Conservation (phyloP, 148 eudicot species). For the Camellia lanceoleosa region DNA sequence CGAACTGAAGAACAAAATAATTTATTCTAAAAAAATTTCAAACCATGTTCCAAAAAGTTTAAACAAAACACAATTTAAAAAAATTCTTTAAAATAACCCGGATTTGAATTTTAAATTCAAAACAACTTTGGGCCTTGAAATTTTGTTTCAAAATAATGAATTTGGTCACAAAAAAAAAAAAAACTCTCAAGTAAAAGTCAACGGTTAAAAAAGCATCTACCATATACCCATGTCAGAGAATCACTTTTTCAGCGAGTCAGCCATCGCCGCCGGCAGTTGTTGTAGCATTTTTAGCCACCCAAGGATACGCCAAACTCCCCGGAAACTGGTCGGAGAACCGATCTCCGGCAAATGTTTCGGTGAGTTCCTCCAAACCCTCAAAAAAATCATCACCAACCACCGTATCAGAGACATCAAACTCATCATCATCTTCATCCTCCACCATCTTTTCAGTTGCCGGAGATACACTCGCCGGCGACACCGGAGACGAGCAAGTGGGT, state of each 20-base stretch:
- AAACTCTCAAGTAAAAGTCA: background rate
- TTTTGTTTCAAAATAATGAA: too few relatives aligned
- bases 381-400: conserved; percentile 65
- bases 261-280: conserved; percentile 59
- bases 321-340: conserved; percentile 35
- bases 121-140: too few relatives aligned
- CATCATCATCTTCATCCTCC: conserved; percentile 50
- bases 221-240: conserved; percentile 2
- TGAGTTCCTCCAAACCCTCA: conserved; percentile 67
- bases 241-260: conserved; percentile 25
- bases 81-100: too few relatives aligned
- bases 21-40: too few relatives aligned
- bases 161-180: too few relatives aligned
- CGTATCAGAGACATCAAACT: conserved; percentile 42
- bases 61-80: too few relatives aligned
- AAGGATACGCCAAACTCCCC: conserved; percentile 31
- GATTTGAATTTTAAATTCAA: too few relatives aligned
- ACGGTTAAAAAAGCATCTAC: conserved; percentile 26
- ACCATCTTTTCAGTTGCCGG: conserved; percentile 40
- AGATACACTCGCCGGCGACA: conserved; percentile 27
- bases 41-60: too few relatives aligned
- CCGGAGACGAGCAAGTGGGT: conserved; percentile 30
- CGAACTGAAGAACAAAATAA: too few relatives aligned
- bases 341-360: conserved; percentile 38
- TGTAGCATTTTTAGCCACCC: conserved; percentile 32